A percentile compares a stretch with the other conserved stretches of the same genome.
phyloP scores from a whole-genome alignment of 2,329 filamentous ascomycete species.

The Ilyonectria destructans region DNA sequence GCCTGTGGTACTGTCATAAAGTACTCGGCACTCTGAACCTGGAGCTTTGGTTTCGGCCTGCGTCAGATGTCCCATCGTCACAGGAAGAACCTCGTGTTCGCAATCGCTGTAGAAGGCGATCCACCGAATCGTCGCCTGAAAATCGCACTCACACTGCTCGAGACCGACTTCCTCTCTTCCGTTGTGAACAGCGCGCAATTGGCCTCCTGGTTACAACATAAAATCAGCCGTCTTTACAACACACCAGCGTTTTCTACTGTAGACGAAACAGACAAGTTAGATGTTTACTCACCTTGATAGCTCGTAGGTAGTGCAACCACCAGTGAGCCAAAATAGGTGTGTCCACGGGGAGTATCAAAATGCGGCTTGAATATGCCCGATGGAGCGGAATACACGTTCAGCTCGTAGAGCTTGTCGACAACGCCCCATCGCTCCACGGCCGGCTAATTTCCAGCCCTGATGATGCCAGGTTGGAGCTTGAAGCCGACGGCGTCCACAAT shows the following conservation, averaged over 20 bases:
- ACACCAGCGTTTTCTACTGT: too few species aligned
- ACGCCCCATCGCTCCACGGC: slow-evolving; percentile 50
- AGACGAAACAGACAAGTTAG: too few species aligned
- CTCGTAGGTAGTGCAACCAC: slow-evolving; percentile 65
- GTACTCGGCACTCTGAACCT: too few species aligned
- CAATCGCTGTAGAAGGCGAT: slow-evolving; percentile 66
- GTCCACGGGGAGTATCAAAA: slow-evolving; percentile 68
- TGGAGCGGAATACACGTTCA: slow-evolving; percentile 69
- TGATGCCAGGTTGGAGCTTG: slow-evolving; percentile 60
- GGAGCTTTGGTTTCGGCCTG: too few species aligned
- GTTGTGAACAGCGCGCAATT: slow-evolving; percentile 60
- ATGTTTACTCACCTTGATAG: too few species aligned
- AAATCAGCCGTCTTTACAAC: too few species aligned
- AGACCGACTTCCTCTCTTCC: slow-evolving; percentile 40
- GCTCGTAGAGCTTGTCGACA: slow-evolving; percentile 70
- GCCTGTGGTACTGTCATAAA: too few species aligned
- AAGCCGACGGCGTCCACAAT: slow-evolving; percentile 52
- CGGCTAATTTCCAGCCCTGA: slow-evolving; percentile 24
- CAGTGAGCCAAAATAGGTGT: slow-evolving; percentile 67
- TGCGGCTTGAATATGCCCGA: slow-evolving; percentile 67
- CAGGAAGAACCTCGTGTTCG: slow-evolving; percentile 67
- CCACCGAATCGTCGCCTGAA: slow-evolving; percentile 56
- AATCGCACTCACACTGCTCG: slow-evolving; percentile 54
- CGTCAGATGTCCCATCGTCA: slow-evolving; percentile 67
- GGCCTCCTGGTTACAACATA: slow-evolving; percentile 50